Base-by-base conservation (phyloP, 2,329 filamentous ascomycete genomes). In the Penicillium sp. region DNA sequence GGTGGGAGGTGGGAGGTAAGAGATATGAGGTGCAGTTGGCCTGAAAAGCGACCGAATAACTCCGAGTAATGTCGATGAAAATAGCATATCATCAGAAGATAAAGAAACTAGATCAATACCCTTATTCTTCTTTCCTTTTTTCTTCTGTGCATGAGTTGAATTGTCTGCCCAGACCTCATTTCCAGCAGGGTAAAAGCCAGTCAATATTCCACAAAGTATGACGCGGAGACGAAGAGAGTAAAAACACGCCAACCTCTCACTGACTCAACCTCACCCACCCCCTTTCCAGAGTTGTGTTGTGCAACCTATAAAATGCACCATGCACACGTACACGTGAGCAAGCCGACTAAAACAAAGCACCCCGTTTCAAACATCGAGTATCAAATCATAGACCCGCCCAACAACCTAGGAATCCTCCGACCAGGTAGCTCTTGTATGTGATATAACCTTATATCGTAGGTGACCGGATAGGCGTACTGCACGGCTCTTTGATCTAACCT, bases 241-340 rank as follows among this genome's bases (percentile, higher is more conserved):
- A 34, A 34, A 34, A 27, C 24, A 5, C 24, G 5, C 24, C 24
- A 27, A 27, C 24, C 24, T 27, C 24, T 8, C 24, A 6, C 8
- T 27, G 5, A 27, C 5, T 45, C 21, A 18, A 36, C 13, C 40
- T 21, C 9, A 27, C 27, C 21, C 29, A 21, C 8, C 10, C 31
- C 18, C 24, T 44, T 50, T 44, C 27, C 14, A 14, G 13, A 2
- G 16, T 21, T 2, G 11, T 31, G 18, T 40, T 32, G 50, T 52
- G 18, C 44, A 40, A 52, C 50, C 36, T 40, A 51, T 11, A 4
- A 14, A n/a, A 11, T 22, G 22, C 21, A 34, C n/a, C 14, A 41
- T 41, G 36, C 46, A 41, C 6, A 18, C 18, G 16, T 36, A 52
- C 50, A 52, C 38, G 36, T 48, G 44, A 52, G 21, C 43, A 41